A percentile compares a stretch with the other conserved stretches of the same genome.
Conservation (phyloP, 805 yeast species). For the Blastobotrys chiropterorum region DNA sequence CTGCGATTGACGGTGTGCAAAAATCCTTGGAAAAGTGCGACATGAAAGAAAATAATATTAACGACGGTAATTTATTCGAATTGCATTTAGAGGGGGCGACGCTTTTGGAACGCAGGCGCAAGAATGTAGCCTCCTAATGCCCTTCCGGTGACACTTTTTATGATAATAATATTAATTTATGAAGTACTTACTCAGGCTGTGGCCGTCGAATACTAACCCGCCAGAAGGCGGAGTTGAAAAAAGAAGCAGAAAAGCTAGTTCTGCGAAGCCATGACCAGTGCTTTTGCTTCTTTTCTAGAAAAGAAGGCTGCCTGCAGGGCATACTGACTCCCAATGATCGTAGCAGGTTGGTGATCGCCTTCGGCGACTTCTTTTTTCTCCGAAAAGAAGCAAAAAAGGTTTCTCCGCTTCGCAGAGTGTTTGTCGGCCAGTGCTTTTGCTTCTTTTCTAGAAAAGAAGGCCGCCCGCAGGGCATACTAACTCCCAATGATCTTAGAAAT, state of each 20-base stretch:
- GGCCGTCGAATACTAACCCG: too few relatives aligned
- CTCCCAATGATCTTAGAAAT: too few relatives aligned
- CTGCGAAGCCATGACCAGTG: too few relatives aligned
- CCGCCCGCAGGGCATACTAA: neutral
- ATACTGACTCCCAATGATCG: too few relatives aligned
- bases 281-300: neutral
- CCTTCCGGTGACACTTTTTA: neutral
- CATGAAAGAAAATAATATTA: constrained; percentile 5
- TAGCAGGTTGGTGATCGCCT: too few relatives aligned
- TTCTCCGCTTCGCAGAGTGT: neutral
- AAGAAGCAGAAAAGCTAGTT: too few relatives aligned
- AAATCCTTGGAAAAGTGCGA: constrained; percentile 15
- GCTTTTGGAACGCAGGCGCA: constrained; percentile 47
- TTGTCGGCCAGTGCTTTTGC: neutral
- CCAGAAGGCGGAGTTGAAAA: too few relatives aligned
- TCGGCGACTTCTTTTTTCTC: neutral
- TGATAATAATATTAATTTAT: neutral
- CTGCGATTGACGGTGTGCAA: constrained; percentile 13
- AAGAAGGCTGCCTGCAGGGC: neutral
- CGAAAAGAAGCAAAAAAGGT: neutral
- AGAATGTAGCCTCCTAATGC: neutral
- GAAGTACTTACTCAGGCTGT: too few relatives aligned
- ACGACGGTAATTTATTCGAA: constrained; percentile 38
- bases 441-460: neutral
- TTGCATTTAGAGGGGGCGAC: constrained; percentile 60